Conservation (phyloP, 1,284 basidiomycete genomes). For the Nidula niveotomentosa region DNA sequence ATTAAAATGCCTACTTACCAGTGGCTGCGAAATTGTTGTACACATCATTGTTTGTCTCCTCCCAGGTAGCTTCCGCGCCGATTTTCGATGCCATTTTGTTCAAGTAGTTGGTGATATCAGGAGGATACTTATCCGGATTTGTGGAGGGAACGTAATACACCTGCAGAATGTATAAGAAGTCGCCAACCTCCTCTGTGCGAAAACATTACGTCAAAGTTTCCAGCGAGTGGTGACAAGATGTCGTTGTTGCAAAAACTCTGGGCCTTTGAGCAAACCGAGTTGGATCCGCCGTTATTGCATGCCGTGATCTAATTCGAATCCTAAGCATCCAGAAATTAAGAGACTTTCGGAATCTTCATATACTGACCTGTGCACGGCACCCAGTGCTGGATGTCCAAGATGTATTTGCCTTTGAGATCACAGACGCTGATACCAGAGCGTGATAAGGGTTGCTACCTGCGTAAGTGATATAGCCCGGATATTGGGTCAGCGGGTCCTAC, state of each 20-base stretch:
- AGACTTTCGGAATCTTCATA: neutral
- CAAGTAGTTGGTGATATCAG: constrained; percentile 44
- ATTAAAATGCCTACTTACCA: constrained; percentile 17
- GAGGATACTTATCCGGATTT: constrained; percentile 58
- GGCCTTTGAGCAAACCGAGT: constrained; percentile 50
- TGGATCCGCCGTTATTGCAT: constrained; percentile 46
- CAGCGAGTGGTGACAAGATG: constrained; percentile 49
- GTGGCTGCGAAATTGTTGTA: constrained; percentile 57
- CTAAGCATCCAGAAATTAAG: neutral
- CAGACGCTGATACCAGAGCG: constrained; percentile 40
- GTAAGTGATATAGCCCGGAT: constrained; percentile 55
- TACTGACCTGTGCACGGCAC: constrained; percentile 44
- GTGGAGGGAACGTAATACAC: constrained; percentile 51
- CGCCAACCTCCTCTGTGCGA: neutral
- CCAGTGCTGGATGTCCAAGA: constrained; percentile 45
- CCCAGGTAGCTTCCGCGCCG: constrained; percentile 51
- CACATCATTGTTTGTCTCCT: constrained; percentile 40
- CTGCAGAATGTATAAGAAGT: constrained; percentile 15
- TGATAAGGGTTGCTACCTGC: constrained; percentile 57
- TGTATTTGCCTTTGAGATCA: constrained; percentile 38
- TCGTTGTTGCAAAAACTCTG: constrained; percentile 55
- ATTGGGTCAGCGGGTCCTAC: constrained; percentile 58
- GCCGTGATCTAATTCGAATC: constrained; percentile 37
- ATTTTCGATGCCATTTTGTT: constrained; percentile 36
- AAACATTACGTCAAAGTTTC: constrained; percentile 37